A percentile compares a stretch with the other conserved stretches of the same genome.
phyloP scores from a whole-genome alignment of 2,329 filamentous ascomycete genomes.

The Xylariaceae sp. region DNA sequence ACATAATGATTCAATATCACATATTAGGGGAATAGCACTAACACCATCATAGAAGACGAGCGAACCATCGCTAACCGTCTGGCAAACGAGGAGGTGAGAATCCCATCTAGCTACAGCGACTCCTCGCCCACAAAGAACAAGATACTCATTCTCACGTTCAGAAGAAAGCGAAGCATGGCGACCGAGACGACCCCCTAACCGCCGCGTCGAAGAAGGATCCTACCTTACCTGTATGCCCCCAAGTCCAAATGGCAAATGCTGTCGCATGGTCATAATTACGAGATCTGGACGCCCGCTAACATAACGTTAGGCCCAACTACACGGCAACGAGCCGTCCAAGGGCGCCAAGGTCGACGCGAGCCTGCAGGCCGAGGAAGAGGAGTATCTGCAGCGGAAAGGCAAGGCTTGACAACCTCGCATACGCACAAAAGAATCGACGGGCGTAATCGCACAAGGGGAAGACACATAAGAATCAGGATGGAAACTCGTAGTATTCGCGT shows the following conservation, averaged over 20 bases:
- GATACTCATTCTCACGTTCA: constrained; percentile 5
- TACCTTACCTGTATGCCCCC: constrained; percentile 49
- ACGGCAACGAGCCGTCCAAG: constrained; percentile 69
- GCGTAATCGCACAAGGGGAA: no score
- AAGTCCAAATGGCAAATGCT: constrained; percentile 14
- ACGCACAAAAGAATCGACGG: no score
- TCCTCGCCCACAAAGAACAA: constrained; percentile 3
- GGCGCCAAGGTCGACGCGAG: constrained; percentile 70
- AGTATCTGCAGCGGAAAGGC: constrained; percentile 59
- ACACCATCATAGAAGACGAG: constrained; percentile 55
- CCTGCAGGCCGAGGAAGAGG: constrained; percentile 64
- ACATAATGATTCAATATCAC: no score
- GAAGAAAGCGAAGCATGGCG: constrained; percentile 35
- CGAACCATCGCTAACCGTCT: constrained; percentile 68
- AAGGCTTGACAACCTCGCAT: constrained; percentile 33
- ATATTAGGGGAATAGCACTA: background rate
- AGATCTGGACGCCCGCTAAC: no score
- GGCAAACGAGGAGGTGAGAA: constrained; percentile 55
- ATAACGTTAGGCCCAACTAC: constrained; percentile 50
- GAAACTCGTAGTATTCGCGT: no score
- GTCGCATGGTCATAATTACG: no score
- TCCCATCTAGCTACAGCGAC: no score
- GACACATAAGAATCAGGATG: no score
- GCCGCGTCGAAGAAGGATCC: constrained; percentile 53
- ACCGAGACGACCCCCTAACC: constrained; percentile 44